Conservation (phyloP, 129 eudicot genomes). For the Deinandra increscens region DNA sequence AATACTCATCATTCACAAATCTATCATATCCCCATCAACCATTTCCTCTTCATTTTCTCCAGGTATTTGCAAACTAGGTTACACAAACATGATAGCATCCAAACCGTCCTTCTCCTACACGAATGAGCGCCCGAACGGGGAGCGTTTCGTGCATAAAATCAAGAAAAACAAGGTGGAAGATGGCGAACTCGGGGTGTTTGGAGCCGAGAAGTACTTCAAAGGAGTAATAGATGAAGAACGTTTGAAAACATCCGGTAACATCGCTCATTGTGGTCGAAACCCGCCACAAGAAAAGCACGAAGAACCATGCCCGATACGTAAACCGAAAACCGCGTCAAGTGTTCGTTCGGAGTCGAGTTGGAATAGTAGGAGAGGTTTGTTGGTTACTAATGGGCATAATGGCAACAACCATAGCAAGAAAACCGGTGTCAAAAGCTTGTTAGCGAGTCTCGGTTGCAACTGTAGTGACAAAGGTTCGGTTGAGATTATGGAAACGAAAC, state of each 20-base stretch:
- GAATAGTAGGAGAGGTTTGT: slow-evolving; percentile 60
- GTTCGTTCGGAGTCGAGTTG: slow-evolving; percentile 65
- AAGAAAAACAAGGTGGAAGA: slow-evolving; percentile 32
- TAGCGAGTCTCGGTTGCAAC: slow-evolving; percentile 49
- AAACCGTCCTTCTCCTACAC: slow-evolving; percentile 53
- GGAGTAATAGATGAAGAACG: slow-evolving; percentile 49
- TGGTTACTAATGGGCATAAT: slow-evolving; percentile 22
- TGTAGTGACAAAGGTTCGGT: slow-evolving; percentile 56
- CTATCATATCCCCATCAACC: not conserved
- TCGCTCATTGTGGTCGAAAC: slow-evolving; percentile 4
- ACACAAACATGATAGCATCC: slow-evolving; percentile 12
- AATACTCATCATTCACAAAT: slow-evolving; percentile 1
- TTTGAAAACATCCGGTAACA: not conserved
- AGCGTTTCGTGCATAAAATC: slow-evolving; percentile 23
- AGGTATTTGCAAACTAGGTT: not conserved
- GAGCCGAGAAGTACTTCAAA: slow-evolving; percentile 89
- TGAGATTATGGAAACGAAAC: slow-evolving; percentile 29
- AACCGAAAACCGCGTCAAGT: slow-evolving; percentile 40
- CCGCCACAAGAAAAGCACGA: slow-evolving; percentile 25
- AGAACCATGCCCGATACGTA: slow-evolving; percentile 20
- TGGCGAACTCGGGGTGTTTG: slow-evolving; percentile 69
- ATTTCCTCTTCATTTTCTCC: not conserved
- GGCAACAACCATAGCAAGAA: slow-evolving; percentile 41
- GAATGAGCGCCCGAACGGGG: slow-evolving; percentile 32
- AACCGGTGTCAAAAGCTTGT: slow-evolving; percentile 36